These are phyloP conservation scores for Mucor sp. DNA, from an alignment of 371 early-diverging fungal genomes.

Conservation along the genomic window DNA sequence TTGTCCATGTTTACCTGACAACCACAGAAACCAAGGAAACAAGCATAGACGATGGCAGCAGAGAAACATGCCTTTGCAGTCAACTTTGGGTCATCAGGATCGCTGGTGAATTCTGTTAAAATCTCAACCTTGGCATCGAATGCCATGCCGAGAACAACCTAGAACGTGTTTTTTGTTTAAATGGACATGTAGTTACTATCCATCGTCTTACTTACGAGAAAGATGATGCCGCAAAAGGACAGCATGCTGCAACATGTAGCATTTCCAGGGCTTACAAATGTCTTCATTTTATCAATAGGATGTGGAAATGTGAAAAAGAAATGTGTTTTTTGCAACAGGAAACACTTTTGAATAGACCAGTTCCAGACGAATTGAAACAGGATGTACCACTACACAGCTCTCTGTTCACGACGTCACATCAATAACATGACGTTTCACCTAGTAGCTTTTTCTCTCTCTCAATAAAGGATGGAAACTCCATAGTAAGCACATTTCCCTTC, in stretches of 20 bases:
- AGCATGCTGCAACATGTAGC: slow-evolving; percentile 29
- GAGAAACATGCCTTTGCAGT: slow-evolving; percentile 69
- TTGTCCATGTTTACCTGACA: slow-evolving; percentile 55
- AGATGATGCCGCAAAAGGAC: slow-evolving; percentile 32
- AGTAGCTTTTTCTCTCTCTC: background rate
- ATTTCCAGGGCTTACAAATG: slow-evolving; percentile 31
- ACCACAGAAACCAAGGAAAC: slow-evolving; percentile 67
- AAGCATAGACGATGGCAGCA: slow-evolving; percentile 71
- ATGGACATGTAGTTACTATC: background rate
- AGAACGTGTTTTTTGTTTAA: slow-evolving; percentile 8
- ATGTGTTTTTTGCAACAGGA: background rate
- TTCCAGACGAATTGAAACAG: background rate
- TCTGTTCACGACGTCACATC: background rate
- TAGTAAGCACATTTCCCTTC: background rate
- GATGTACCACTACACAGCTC: background rate
- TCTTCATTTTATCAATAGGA: slow-evolving; percentile 20
- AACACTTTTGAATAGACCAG: background rate
- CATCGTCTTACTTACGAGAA: slow-evolving; percentile 23
- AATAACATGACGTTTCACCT: background rate
- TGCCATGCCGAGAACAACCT: slow-evolving; percentile 62
- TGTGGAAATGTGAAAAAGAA: background rate
- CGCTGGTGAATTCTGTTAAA: slow-evolving; percentile 61
- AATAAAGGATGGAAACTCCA: background rate
- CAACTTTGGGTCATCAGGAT: slow-evolving; percentile 65
- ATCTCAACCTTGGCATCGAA: slow-evolving; percentile 68